Base-by-base conservation (phyloP, 495 filamentous ascomycete genomes). In the Filosporella fistucella region DNA sequence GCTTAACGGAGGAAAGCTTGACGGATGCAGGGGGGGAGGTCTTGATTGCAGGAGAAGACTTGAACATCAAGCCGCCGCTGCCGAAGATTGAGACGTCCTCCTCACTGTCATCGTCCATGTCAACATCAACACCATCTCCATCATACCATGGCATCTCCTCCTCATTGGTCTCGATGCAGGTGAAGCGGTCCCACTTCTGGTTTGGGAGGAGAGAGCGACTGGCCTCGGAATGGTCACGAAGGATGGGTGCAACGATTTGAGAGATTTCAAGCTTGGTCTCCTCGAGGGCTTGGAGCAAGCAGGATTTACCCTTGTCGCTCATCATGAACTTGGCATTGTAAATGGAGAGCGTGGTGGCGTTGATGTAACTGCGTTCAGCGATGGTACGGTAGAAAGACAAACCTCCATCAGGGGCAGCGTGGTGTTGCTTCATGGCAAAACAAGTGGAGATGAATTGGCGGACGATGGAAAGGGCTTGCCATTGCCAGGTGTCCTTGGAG, bases 381-480 rank as follows among this genome's bases (percentile, higher is more conserved):
- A 73, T 59, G 3, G 55, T 37, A 8, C 58, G 61, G 24, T 69
- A 70, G 29, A 73, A 63, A 0, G 20, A 16, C 1, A 57, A 34
- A 6, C 67, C 67, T 21, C 66, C 63, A 47, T 70, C 68, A 7
- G 12, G 20, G 16, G 53, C 56, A 16, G 22, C 25, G 38, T 53
- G 55, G 28, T 58, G 57, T 1, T 30, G 52, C 17, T 55, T 50
- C 7, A 58, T 45, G 12, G 28, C 13, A 3, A 57, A 40, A 5
- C 41, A 33, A 13, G 57, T 45, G 5, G 40, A 40, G 22, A 65
- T 49, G 57, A 60, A 70, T 39, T 68, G 52, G 0, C 57, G 57
- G 49, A 61, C 59, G 22, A 63, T 40, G 9, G 49, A 25, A 3
- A 68, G 33, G 0, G 65, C 60, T 48, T 62, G 60, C 63, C 62